A percentile compares a stretch with the other conserved stretches of the same genome.
phyloP scores from a whole-genome alignment of 805 yeast species.

The Cyberlindnera mycetangii region DNA sequence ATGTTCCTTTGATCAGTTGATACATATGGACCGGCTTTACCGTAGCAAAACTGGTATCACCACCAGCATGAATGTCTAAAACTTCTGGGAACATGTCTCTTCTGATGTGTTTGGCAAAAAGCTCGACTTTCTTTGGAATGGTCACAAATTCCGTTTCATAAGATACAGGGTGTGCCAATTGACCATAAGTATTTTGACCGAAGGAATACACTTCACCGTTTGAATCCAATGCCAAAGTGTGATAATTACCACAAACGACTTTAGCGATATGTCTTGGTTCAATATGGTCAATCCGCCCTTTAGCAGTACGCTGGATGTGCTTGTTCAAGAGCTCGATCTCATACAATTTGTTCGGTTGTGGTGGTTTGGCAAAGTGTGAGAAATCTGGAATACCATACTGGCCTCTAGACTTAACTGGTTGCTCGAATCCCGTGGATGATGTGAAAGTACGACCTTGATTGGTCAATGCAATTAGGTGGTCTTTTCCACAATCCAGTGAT shows the following conservation, averaged over 20 bases:
- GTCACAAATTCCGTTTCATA: conserved; percentile 67
- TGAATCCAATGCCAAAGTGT: conserved; percentile 66
- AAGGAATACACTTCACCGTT: conserved; percentile 76
- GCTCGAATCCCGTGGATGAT: conserved; percentile 50
- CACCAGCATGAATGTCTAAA: conserved; percentile 62
- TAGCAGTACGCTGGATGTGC: conserved; percentile 24
- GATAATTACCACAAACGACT: conserved; percentile 73
- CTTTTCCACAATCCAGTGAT: conserved; percentile 56
- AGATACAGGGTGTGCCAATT: conserved; percentile 67
- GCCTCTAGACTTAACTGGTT: conserved; percentile 48
- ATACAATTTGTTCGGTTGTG: conserved; percentile 44
- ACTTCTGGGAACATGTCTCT: conserved; percentile 45
- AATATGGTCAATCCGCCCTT: conserved; percentile 20
- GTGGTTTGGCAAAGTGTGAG: conserved; percentile 61
- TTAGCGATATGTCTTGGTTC: conserved; percentile 46
- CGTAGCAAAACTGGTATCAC: conserved; percentile 57
- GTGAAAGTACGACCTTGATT: conserved; percentile 10
- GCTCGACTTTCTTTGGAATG: conserved; percentile 57
- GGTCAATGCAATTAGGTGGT: conserved; percentile 50
- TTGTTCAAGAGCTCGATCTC: conserved; percentile 60
- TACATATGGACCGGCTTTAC: conserved; percentile 32
- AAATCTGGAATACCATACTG: conserved; percentile 80
- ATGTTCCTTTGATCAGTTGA: conserved; percentile 28
- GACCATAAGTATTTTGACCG: conserved; percentile 86
- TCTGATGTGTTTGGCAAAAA: conserved; percentile 39